These are phyloP conservation scores for Sonneratia alba DNA, from an alignment of 345 rosid genomes.

Conservation along the genomic window DNA sequence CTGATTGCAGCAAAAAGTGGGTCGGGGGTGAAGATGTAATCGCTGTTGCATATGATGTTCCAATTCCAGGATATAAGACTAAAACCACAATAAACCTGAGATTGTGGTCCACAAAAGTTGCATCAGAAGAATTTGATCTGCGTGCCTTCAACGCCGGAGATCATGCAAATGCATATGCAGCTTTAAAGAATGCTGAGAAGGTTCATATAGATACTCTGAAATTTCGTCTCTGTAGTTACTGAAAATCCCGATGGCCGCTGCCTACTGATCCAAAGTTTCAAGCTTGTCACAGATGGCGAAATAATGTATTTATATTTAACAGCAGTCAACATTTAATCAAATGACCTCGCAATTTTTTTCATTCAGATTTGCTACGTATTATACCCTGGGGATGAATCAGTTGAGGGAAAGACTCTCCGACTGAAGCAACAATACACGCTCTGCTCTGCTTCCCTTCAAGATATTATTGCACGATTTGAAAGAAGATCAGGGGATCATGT, in stretches of 20 bases:
- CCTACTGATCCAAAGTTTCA: neutral
- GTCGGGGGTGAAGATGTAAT: slow-evolving; percentile 33
- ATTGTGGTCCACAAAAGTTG: slow-evolving; percentile 44
- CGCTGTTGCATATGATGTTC: slow-evolving; percentile 38
- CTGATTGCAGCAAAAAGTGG: slow-evolving; percentile 40
- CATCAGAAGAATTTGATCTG: slow-evolving; percentile 30
- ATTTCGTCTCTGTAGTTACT: neutral
- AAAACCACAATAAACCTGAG: slow-evolving; percentile 39
- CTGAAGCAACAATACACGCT: slow-evolving; percentile 49
- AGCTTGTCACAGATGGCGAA: neutral
- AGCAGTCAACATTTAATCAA: neutral
- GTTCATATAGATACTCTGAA: slow-evolving; percentile 11
- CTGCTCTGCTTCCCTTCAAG: slow-evolving; percentile 45
- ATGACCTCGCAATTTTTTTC: neutral
- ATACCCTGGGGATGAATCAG: slow-evolving; percentile 42
- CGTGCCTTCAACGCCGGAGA: slow-evolving; percentile 30
- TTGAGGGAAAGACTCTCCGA: slow-evolving; percentile 40
- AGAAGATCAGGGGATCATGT: slow-evolving; percentile 24
- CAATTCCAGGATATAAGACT: slow-evolving; percentile 41
- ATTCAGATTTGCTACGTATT: slow-evolving; percentile 40
- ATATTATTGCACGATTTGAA: slow-evolving; percentile 36
- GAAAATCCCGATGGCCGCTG: neutral
- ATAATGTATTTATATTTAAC: neutral
- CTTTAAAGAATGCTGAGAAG: slow-evolving; percentile 38
- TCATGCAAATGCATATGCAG: slow-evolving; percentile 42